Evolutionary conservation across 306 rosid genomes (phyloP), one percentile per base, ranked within the genome.

Genomic region (Abrus pulchellus): DNA sequence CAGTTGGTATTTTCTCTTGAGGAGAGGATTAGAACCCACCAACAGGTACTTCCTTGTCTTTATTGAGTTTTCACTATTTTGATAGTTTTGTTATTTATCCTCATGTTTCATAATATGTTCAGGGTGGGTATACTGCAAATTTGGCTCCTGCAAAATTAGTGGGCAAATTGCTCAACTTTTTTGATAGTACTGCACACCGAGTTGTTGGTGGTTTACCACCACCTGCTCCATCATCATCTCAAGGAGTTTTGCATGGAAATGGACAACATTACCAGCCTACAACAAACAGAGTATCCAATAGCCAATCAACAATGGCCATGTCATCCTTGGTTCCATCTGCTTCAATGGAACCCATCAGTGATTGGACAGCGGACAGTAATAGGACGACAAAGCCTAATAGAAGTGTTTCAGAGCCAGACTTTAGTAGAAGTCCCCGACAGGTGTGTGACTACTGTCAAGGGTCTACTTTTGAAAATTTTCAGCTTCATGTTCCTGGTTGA

Each of bases 131-230:
- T 78, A 80, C 94, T 41, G 80, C 94, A 56, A 91, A 91, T 88
- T 75, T 93, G 84, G 98, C 90, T 80, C 93, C 97, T 11, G 89
- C 83, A 40, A 94, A 94, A 82, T 84, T 94, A 85, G 97, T 91
- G 7, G 98, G 88, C 33, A 95, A 95, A 86, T 85, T 95, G 80
- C 96, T 88, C 38, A 90, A 92, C 88, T 90, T 95, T 86, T 86
- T 95, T 81, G 99, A 95, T 82, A 95, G 86, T 77, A 95, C 98
- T 13, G 98, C 99, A 10, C 98, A 92, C 83, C 91, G 94, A 64
- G 99, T 95, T 73, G 98, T 95, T 60, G 98, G 98, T 49, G 95
- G 98, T 74, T 78, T 89, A 57, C 97, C 99, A 28, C 98, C 98
- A 76, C 92, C 93, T 65, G 90, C 87, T 65, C 97, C 99, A 68